These are phyloP conservation scores for Thelonectria rubi DNA, from an alignment of 2,329 filamentous ascomycete genomes.

Conservation along the genomic window DNA sequence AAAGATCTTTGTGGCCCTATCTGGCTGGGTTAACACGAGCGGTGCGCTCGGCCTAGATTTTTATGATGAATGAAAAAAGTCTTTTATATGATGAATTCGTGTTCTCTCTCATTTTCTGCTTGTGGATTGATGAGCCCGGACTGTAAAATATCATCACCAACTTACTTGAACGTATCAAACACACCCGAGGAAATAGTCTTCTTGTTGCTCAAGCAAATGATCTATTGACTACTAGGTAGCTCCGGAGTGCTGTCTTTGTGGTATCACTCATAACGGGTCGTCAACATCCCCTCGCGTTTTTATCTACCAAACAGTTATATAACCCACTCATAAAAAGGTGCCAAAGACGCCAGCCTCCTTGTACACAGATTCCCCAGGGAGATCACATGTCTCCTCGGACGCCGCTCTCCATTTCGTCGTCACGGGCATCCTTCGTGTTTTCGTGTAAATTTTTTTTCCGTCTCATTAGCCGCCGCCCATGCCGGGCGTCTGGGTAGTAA, in stretches of 20 bases:
- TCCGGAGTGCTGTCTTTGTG: constrained; percentile 42
- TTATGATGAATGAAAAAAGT: constrained; percentile 30
- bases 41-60: constrained; percentile 14
- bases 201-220: constrained; percentile 36
- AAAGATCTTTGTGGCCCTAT: neutral
- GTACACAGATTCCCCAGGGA: constrained; percentile 29
- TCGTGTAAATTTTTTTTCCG: constrained; percentile 5
- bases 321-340: constrained; percentile 32
- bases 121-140: neutral
- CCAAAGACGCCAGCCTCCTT: constrained; percentile 42
- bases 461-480: constrained; percentile 36
- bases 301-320: constrained; percentile 35
- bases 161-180: no score
- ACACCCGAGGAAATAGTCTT: constrained; percentile 7
- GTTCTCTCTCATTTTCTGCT: neutral
- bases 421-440: neutral
- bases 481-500: constrained; percentile 17
- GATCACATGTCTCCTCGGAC: constrained; percentile 30
- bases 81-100: constrained; percentile 26
- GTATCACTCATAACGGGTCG: constrained; percentile 43
- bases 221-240: constrained; percentile 42
- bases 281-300: constrained; percentile 39
- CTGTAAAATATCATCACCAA: neutral
- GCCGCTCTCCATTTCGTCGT: constrained; percentile 14
- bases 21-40: constrained; percentile 18